A percentile compares a stretch with the other conserved stretches of the same genome.
phyloP scores from a whole-genome alignment of 768 basidiomycete species.

The Boletellus sp. region DNA sequence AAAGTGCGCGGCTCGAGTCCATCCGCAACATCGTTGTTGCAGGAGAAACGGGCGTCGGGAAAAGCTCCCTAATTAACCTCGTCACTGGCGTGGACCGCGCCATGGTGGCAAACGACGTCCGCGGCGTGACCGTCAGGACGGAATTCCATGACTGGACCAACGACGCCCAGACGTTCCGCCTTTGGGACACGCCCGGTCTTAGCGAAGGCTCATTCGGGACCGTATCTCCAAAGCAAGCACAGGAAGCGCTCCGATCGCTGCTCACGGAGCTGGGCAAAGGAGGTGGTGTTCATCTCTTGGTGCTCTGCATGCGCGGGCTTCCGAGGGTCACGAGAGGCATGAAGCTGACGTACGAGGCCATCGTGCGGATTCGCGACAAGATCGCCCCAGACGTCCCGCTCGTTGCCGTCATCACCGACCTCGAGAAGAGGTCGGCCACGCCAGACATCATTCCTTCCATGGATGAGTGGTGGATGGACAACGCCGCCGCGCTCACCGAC shows the following conservation, averaged over 20 bases:
- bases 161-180: conserved; percentile 18
- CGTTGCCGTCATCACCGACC: conserved; percentile 30
- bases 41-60: conserved; percentile 30
- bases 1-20: conserved; percentile 9
- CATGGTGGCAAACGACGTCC: conserved; percentile 18
- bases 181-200: conserved; percentile 34
- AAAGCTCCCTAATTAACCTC: conserved; percentile 32
- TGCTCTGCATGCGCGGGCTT: conserved; percentile 27
- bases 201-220: conserved; percentile 25
- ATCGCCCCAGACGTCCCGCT: conserved; percentile 17
- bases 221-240: conserved; percentile 21
- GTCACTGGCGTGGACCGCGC: conserved; percentile 23
- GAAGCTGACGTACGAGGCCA: conserved; percentile 26
- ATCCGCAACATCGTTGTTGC: conserved; percentile 28
- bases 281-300: conserved; percentile 24
- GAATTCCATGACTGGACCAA: conserved; percentile 16
- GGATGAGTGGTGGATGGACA: conserved; percentile 39
- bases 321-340: conserved; percentile 25
- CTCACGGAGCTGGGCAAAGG: conserved; percentile 19
- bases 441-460: conserved; percentile 24
- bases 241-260: conserved; percentile 25
- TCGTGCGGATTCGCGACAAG: conserved; percentile 20
- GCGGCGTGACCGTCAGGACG: conserved; percentile 22
- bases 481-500: conserved; percentile 23
- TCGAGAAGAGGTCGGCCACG: conserved; percentile 25